Base-by-base conservation (phyloP, 768 basidiomycete genomes). In the Holtermanniella nyarrowii region DNA sequence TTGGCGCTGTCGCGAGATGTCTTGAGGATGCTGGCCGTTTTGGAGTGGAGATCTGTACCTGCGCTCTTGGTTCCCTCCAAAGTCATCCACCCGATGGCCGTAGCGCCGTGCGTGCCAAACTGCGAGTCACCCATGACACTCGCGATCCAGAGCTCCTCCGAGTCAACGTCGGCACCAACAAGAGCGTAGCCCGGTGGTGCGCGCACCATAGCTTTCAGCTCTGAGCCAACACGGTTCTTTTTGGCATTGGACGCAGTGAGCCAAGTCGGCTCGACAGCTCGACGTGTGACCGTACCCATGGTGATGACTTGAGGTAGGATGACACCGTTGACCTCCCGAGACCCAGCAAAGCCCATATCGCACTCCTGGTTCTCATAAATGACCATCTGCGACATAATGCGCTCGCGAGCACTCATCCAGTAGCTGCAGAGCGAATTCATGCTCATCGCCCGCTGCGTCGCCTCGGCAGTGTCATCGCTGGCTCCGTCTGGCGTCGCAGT, bases 1-100 rank as follows among this genome's bases (percentile, higher is more conserved):
- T 99, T 97, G 26, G 95, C 93, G 59, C 86, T 83, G 63, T 97
- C 89, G 26, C 93, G 80, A 39, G 88, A 86, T 58, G 91, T 91
- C 16, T 87, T 86, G 37, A 97, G 76, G 63, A 97, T 97, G 53
- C 73, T 80, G 11, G 93, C 95, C 1, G 91, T 93, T 74, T 95
- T 95, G 11, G 91, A 96, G 65, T 96, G 93, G 25, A 99, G 73
- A 73, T 99, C 93, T 4, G 93, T 97, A 4, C 90, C 90, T 0
- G 85, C 84, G 0, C 83, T 78, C 72, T 97, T 97, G 14, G 91
- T 93, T 0, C 95, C 91, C 70, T 97, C 95, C 24, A 99, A 78
- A 14, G 91, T 96, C 93, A 99, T 97, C 93, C 93, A 97, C 2
- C 95, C 93, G 41, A 99, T 82, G 1, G 93, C 90, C 2, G 90